Evolutionary conservation across 2,329 filamentous ascomycete species (phyloP).

Genomic region (Cytospora mali): DNA sequence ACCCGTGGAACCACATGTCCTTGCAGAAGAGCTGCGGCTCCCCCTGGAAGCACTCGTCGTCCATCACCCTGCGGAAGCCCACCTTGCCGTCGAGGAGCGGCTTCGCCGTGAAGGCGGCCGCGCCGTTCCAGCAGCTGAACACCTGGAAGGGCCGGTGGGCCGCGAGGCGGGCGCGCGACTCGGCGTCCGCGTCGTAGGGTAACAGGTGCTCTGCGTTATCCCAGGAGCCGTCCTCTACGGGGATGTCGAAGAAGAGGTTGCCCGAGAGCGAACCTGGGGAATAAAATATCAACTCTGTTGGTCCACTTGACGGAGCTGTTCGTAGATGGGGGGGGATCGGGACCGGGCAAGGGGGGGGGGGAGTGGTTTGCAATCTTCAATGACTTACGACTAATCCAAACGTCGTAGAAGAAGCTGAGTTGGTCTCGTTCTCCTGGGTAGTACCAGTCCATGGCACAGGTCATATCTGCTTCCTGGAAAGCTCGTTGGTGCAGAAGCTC

Average conservation of each 20-base stretch:
- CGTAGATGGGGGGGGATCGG: too few species aligned
- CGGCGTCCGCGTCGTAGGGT: slow-evolving; percentile 13
- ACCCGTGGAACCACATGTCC: slow-evolving; percentile 51
- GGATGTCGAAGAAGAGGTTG: slow-evolving; percentile 28
- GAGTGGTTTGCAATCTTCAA: too few species aligned
- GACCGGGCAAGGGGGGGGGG: too few species aligned
- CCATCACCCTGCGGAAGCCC: slow-evolving; percentile 9
- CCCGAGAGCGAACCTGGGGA: slow-evolving; percentile 9
- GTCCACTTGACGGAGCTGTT: too few species aligned
- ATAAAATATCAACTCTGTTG: neutral
- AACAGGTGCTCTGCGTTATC: slow-evolving; percentile 3
- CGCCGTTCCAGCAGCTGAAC: slow-evolving; percentile 30
- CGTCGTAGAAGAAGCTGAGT: slow-evolving; percentile 25
- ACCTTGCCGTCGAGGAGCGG: slow-evolving; percentile 14
- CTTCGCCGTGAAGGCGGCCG: slow-evolving; percentile 19
- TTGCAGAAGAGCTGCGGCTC: slow-evolving; percentile 57
- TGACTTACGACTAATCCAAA: slow-evolving; percentile 11
- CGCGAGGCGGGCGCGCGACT: slow-evolving; percentile 3
- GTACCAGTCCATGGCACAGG: slow-evolving; percentile 26
- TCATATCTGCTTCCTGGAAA: slow-evolving; percentile 22
- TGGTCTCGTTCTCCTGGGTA: slow-evolving; percentile 9
- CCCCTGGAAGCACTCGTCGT: slow-evolving; percentile 50
- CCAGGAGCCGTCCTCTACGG: slow-evolving; percentile 10
- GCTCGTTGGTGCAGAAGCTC: slow-evolving; percentile 51
- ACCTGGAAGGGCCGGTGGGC: slow-evolving; percentile 23